phyloP scores from a whole-genome alignment of 345 rosid species.

The Lumnitzera racemosa region DNA sequence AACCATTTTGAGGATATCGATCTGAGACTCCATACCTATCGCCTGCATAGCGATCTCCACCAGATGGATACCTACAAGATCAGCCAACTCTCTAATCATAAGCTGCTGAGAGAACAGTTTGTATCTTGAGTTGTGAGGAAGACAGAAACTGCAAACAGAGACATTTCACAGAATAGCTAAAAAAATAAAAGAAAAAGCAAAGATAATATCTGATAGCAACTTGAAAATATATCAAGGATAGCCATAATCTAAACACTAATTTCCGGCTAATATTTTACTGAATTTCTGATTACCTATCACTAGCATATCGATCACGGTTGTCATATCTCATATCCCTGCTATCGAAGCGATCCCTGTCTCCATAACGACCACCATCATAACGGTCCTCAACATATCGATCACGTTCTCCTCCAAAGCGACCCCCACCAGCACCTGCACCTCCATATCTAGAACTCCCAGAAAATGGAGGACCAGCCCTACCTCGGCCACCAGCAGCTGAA shows the following conservation, averaged over 20 bases:
- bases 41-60: constrained; percentile 62
- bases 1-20: constrained; percentile 61
- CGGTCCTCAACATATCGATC: constrained; percentile 91
- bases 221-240: not conserved
- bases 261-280: not conserved
- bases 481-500: constrained; percentile 76
- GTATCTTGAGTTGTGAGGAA: not conserved
- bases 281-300: constrained; percentile 54
- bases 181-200: not conserved
- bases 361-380: constrained; percentile 76
- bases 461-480: constrained; percentile 54
- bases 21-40: constrained; percentile 69
- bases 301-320: constrained; percentile 60
- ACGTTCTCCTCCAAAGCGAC: constrained; percentile 71
- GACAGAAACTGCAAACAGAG: not conserved
- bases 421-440: constrained; percentile 61
- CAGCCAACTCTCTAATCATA: not conserved
- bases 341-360: constrained; percentile 82
- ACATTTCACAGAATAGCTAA: too few species aligned
- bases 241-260: not conserved
- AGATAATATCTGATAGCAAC: not conserved
- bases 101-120: not conserved
- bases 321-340: constrained; percentile 58
- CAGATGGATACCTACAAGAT: constrained; percentile 54
- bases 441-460: constrained; percentile 78